A percentile compares a stretch with the other conserved stretches of the same genome.
phyloP scores from a whole-genome alignment of 805 yeast genomes.

The Citeromyces matritensis region DNA sequence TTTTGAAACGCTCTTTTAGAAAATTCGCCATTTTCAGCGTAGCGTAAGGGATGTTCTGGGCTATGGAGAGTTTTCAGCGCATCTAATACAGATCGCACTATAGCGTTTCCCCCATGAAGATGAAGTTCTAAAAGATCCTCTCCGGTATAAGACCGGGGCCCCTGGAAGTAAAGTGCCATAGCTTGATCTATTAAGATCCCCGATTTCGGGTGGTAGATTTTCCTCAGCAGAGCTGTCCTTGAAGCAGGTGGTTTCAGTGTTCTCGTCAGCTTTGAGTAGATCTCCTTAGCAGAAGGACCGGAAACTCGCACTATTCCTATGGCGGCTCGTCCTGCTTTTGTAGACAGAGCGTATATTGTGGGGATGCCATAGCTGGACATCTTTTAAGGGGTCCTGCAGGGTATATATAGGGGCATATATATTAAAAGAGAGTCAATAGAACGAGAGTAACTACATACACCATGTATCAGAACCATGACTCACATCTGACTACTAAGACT shows the following conservation, averaged over 20 bases:
- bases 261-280: constrained; percentile 23
- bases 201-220: constrained; percentile 28
- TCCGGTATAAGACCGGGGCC: constrained; percentile 80
- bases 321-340: constrained; percentile 71
- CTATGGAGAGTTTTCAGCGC: constrained; percentile 44
- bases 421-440: too few relatives aligned
- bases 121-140: constrained; percentile 87
- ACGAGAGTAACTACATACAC: too few relatives aligned
- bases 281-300: constrained; percentile 42
- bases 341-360: constrained; percentile 85
- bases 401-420: background rate
- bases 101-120: constrained; percentile 87
- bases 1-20: constrained; percentile 77
- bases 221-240: constrained; percentile 42
- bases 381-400: background rate
- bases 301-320: constrained; percentile 75
- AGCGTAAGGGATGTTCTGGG: constrained; percentile 34
- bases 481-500: too few relatives aligned
- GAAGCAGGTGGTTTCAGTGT: constrained; percentile 21
- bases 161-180: constrained; percentile 47
- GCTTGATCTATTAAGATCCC: constrained; percentile 58
- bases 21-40: constrained; percentile 92
- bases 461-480: too few relatives aligned
- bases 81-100: constrained; percentile 48
- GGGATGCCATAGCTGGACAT: constrained; percentile 16